Evolutionary conservation across 768 basidiomycete species (phyloP).

Genomic region (Auricularia sp.): DNA sequence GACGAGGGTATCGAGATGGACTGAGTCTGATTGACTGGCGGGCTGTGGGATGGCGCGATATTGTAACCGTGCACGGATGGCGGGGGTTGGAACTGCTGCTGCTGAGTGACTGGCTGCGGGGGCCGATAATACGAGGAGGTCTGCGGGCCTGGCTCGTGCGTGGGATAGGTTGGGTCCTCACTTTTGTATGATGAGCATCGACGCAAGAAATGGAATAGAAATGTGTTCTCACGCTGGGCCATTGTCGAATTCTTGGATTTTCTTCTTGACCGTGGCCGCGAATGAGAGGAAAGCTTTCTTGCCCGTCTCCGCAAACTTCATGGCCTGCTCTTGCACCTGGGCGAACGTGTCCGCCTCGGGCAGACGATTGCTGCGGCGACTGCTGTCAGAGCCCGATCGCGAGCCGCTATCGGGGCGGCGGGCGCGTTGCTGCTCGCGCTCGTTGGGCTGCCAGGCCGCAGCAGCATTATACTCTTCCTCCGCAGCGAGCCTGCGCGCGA

Average conservation of each 20-base stretch:
- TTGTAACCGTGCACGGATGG: not conserved
- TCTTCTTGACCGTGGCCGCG: conserved; percentile 70
- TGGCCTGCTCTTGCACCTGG: conserved; percentile 68
- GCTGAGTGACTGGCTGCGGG: not conserved
- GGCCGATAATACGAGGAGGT: not conserved
- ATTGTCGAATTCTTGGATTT: conserved; percentile 74
- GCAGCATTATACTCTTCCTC: conserved; percentile 37
- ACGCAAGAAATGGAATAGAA: not conserved
- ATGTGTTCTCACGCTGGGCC: not conserved
- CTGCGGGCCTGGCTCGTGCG: not conserved
- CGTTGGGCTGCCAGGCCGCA: conserved; percentile 13
- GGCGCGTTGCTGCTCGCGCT: conserved; percentile 7
- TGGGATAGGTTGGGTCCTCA: not conserved
- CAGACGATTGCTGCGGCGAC: conserved; percentile 4
- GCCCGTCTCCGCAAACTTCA: conserved; percentile 69
- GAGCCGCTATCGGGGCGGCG: conserved; percentile 5
- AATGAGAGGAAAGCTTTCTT: conserved; percentile 69
- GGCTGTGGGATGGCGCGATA: not conserved
- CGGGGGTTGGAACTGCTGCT: not conserved
- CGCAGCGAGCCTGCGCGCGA: conserved; percentile 61
- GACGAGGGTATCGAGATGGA: not conserved
- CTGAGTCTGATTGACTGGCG: not conserved
- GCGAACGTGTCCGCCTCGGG: conserved; percentile 44
- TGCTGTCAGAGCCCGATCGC: not conserved
- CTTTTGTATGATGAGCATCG: not conserved